Base-by-base conservation (phyloP, 352 stramenopile species). In the Pilasporangium apinafurcum region DNA sequence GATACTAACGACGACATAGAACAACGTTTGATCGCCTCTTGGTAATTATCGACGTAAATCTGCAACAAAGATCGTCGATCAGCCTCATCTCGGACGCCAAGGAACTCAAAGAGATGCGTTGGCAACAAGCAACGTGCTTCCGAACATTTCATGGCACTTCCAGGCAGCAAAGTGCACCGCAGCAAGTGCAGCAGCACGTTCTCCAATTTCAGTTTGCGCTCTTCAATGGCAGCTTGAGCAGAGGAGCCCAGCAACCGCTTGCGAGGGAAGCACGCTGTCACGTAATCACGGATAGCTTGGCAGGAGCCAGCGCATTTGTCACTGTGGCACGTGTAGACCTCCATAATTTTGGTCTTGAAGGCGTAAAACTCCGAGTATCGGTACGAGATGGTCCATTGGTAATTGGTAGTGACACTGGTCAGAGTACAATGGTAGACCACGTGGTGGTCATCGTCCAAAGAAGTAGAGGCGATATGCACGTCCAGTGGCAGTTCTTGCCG, bases 141-240 rank as follows among this genome's bases (percentile, higher is more conserved):
- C 31, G 65, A 50, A 35, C 75, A 87, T 55, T 77, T 83, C 75
- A 87, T 87, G 22, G 75, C 69, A 37, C 67, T 85, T 0, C 75
- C 71, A 7, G 72, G 69, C 6, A 84, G 59, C 26, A 87, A 43
- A n/a, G 80, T 62, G 42, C 68, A 82, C 3, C 75, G 75, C 24
- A 87, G 57, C 32, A 85, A 52, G 41, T 87, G 67, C 45, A 78
- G 52, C 48, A 87, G 56, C 42, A 86, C 62, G 37, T 67, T 76
- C 54, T 86, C 68, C 18, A 84, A 59, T 43, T 83, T 81, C 25
- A 48, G 49, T 44, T 75, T 71, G 43, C 74, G 70, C 37, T 77
- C 59, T 6, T 48, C 48, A 26, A 79, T 56, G 3, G 56, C 53
- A 22, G 58, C 43, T 0, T 31, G 17, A 6, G 56, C 68, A n/a